Conservation (phyloP, 2,329 filamentous ascomycete genomes). For the Geosmithia morbida region DNA sequence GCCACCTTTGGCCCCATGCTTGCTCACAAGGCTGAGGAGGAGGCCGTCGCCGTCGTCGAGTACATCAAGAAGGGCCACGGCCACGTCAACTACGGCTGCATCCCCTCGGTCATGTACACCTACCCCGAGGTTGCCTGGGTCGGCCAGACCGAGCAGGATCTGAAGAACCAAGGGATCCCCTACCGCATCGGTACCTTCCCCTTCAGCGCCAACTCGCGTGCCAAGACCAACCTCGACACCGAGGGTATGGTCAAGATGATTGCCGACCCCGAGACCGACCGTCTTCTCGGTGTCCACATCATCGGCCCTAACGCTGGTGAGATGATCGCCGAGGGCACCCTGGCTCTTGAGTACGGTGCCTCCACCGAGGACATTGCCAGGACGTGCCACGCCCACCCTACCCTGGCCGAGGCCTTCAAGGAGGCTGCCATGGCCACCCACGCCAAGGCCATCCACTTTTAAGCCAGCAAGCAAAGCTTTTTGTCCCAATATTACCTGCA, state of each 20-base stretch:
- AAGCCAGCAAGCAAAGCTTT: constrained; percentile 14
- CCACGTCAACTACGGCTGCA: constrained; percentile 97
- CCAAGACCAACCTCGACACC: constrained; percentile 95
- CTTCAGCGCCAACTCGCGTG: constrained; percentile 94
- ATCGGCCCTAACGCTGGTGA: constrained; percentile 91
- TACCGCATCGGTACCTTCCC: constrained; percentile 93
- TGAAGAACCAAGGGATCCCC: constrained; percentile 78
- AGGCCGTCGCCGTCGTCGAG: constrained; percentile 86
- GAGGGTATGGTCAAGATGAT: constrained; percentile 97
- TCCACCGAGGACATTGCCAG: constrained; percentile 88
- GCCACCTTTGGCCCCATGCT: constrained; percentile 97
- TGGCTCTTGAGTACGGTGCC: constrained; percentile 93
- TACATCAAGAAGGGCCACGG: constrained; percentile 97
- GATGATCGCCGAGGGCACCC: constrained; percentile 96
- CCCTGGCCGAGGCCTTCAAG: constrained; percentile 95
- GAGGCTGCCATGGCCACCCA: constrained; percentile 98
- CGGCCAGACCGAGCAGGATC: constrained; percentile 89
- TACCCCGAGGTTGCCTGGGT: constrained; percentile 98
- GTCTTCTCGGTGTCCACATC: constrained; percentile 91
- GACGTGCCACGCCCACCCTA: constrained; percentile 94
- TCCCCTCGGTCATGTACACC: constrained; percentile 99
- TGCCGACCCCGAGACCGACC: constrained; percentile 89
- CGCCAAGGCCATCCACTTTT: constrained; percentile 92
- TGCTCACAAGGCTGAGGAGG: constrained; percentile 98
- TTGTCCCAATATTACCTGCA: no score